Evolutionary conservation across 2,329 filamentous ascomycete genomes (phyloP).

Genomic region (Aspergillus quadrilineatus): DNA sequence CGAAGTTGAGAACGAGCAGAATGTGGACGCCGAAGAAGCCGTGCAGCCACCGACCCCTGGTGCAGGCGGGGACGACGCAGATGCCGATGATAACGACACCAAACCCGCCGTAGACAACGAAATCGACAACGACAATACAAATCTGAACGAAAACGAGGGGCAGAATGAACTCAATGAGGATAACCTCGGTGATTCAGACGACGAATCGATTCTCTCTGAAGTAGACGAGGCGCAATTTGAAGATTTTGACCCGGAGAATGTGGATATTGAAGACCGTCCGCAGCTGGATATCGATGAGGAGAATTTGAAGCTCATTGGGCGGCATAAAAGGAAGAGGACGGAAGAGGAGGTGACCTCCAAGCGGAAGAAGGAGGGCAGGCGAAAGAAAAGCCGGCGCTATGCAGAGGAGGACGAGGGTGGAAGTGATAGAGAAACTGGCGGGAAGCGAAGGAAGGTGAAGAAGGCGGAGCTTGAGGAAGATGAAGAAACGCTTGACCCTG

Average conservation of each 20-base stretch:
- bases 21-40: conserved; percentile 21
- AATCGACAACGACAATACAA: conserved; percentile 11
- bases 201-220: conserved; percentile 63
- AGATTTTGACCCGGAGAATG: conserved; percentile 61
- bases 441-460: conserved; percentile 52
- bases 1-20: conserved; percentile 22
- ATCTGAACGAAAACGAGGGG: conserved; percentile 21
- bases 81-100: conserved; percentile 25
- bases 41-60: conserved; percentile 29
- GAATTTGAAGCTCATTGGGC: conserved; percentile 60
- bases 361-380: conserved; percentile 58
- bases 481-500: conserved; percentile 77
- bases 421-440: conserved; percentile 47
- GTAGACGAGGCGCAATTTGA: conserved; percentile 66
- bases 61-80: conserved; percentile 26
- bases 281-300: conserved; percentile 60
- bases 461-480: conserved; percentile 63
- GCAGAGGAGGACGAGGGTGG: conserved; percentile 64
- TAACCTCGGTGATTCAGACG: conserved; percentile 48
- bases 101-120: conserved; percentile 21
- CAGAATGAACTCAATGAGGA: conserved; percentile 31
- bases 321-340: conserved; percentile 64
- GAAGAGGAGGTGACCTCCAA: conserved; percentile 68
- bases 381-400: conserved; percentile 66
- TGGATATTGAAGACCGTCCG: conserved; percentile 61